Percentiles rank a stretch among this genome's conserved stretches.
These are phyloP conservation scores for Saccharata proteae DNA, from an alignment of 2,329 filamentous ascomycete genomes.

Conservation along the genomic window DNA sequence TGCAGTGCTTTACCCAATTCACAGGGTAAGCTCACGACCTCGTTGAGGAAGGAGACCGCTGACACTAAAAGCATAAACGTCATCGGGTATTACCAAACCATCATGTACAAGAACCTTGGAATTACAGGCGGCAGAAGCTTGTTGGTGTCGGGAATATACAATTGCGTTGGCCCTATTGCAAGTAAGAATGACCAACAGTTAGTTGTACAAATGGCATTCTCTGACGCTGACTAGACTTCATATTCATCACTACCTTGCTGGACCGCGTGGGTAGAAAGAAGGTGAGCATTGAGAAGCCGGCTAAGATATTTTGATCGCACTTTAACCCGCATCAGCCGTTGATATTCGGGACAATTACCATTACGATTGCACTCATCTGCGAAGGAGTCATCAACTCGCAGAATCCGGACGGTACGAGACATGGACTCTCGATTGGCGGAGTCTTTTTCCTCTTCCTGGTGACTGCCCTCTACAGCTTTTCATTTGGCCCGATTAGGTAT, in stretches of 20 bases:
- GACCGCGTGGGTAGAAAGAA: slow-evolving; percentile 33
- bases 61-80: slow-evolving; percentile 32
- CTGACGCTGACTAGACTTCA: slow-evolving; percentile 26
- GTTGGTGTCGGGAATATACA: slow-evolving; percentile 49
- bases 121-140: slow-evolving; percentile 42
- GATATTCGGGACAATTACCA: slow-evolving; percentile 41
- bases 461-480: slow-evolving; percentile 22
- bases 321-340: slow-evolving; percentile 35
- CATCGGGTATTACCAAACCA: slow-evolving; percentile 51
- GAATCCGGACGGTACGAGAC: slow-evolving; percentile 18
- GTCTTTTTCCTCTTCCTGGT: slow-evolving; percentile 54
- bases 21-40: slow-evolving; percentile 33
- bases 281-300: slow-evolving; percentile 33
- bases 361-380: slow-evolving; percentile 46
- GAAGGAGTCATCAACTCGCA: slow-evolving; percentile 43
- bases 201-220: slow-evolving; percentile 15
- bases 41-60: neutral
- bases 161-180: slow-evolving; percentile 43
- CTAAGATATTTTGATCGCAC: neutral
- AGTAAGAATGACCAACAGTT: slow-evolving; percentile 15
- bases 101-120: slow-evolving; percentile 46
- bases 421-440: slow-evolving; percentile 44
- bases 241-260: slow-evolving; percentile 48
- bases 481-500: slow-evolving; percentile 18
- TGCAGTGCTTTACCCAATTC: slow-evolving; percentile 56